phyloP scores from a whole-genome alignment of 176 grass and related monocot species.

The Avena insularis region DNA sequence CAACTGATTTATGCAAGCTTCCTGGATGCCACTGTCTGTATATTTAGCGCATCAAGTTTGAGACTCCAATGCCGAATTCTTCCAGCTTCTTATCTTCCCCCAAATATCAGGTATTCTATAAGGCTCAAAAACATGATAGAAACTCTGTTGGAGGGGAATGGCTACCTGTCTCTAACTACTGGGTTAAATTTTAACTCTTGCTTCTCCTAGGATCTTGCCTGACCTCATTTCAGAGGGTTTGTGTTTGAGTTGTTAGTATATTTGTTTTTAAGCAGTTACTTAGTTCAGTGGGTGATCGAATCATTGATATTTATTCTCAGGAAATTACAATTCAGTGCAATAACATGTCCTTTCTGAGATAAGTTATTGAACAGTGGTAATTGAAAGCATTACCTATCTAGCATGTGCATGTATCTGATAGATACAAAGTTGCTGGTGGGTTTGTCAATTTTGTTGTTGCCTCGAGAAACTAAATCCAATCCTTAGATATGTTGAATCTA shows the following conservation, averaged over 20 bases:
- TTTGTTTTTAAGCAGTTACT: not conserved
- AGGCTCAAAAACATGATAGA: not conserved
- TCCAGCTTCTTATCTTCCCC: slow-evolving; percentile 82
- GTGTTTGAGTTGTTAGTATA: not conserved
- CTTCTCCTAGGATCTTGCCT: not conserved
- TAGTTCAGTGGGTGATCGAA: slow-evolving; percentile 3
- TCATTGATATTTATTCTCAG: not conserved
- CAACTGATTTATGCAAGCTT: slow-evolving; percentile 96
- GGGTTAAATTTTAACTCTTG: not conserved
- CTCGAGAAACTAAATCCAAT: slow-evolving; percentile 15
- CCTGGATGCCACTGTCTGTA: slow-evolving; percentile 83
- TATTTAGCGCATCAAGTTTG: slow-evolving; percentile 86
- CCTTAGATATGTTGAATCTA: not conserved
- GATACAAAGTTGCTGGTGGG: not conserved
- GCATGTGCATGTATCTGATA: not conserved
- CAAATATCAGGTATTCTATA: slow-evolving; percentile 71
- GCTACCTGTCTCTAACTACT: not conserved
- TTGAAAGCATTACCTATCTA: not conserved
- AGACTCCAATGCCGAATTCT: slow-evolving; percentile 88
- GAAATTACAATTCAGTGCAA: slow-evolving; percentile 16
- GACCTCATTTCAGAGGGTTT: slow-evolving; percentile 14
- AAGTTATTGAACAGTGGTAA: not conserved
- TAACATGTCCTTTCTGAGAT: slow-evolving; percentile 12
- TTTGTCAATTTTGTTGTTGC: not conserved
- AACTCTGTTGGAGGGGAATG: not conserved